Percentiles rank a stretch among this genome's conserved stretches.
Conservation (phyloP, 345 rosid species). For the Clausena lansium region DNA sequence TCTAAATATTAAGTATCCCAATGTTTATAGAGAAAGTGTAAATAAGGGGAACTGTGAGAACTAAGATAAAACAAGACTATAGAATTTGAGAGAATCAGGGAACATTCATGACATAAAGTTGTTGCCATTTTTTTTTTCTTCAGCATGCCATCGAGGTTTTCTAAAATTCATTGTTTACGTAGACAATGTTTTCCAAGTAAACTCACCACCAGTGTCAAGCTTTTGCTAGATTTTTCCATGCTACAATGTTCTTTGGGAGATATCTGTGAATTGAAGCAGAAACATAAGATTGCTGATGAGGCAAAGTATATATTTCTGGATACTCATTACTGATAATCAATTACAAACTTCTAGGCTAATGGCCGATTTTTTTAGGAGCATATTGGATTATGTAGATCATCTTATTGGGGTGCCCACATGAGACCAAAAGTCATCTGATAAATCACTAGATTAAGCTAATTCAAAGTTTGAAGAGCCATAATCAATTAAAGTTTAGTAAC, state of each 20-base stretch:
- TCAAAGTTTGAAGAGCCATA: neutral
- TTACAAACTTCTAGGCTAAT: neutral
- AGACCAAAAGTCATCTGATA: neutral
- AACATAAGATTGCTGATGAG: neutral
- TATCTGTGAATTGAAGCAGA: no score
- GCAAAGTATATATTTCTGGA: neutral
- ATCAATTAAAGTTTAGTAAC: neutral
- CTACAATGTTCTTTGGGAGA: neutral
- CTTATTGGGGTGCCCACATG: neutral
- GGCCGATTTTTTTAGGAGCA: neutral
- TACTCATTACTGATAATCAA: neutral
- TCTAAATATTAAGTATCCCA: no score
- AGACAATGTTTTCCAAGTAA: neutral
- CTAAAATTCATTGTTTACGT: neutral
- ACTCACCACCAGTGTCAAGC: neutral
- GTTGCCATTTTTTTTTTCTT: no score
- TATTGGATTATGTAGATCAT: neutral
- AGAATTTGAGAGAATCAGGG: no score
- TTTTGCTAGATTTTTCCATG: neutral
- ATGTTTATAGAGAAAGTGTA: no score
- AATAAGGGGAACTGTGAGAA: no score
- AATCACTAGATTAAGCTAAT: neutral
- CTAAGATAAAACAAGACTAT: no score
- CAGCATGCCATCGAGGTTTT: no score
- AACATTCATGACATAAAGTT: no score